phyloP scores from a whole-genome alignment of 192 early-diverging fungal genomes.

The Coemansia sp. region DNA sequence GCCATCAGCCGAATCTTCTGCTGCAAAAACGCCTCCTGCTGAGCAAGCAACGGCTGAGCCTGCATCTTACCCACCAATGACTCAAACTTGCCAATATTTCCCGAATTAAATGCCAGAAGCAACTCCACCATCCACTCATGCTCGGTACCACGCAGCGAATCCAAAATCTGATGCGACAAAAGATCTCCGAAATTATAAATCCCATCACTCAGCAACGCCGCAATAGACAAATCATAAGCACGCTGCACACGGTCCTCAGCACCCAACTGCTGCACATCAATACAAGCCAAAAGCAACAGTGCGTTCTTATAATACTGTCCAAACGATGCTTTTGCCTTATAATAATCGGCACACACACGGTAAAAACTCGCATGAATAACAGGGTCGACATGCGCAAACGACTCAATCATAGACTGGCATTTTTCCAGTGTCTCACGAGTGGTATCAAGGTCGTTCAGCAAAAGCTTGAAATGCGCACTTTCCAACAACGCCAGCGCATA shows the following conservation, averaged over 20 bases:
- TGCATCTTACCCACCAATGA: constrained; percentile 67
- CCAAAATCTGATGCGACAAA: constrained; percentile 60
- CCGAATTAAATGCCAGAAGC: constrained; percentile 90
- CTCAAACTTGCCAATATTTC: constrained; percentile 93
- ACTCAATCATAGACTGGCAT: constrained; percentile 72
- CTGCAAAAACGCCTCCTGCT: constrained; percentile 71
- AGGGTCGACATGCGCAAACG: constrained; percentile 65
- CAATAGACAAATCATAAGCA: constrained; percentile 87
- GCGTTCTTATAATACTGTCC: constrained; percentile 96
- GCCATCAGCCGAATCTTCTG: constrained; percentile 99
- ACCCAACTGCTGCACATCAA: constrained; percentile 79
- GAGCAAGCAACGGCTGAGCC: constrained; percentile 79
- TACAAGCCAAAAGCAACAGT: constrained; percentile 89
- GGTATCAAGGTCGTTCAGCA: constrained; percentile 76
- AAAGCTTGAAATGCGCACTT: constrained; percentile 79
- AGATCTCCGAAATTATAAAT: constrained; percentile 99
- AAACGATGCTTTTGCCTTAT: constrained; percentile 93
- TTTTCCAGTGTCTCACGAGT: constrained; percentile 83
- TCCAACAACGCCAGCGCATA: constrained; percentile 84
- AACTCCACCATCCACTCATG: constrained; percentile 84
- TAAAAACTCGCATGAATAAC: constrained; percentile 94
- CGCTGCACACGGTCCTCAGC: constrained; percentile 77
- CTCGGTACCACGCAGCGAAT: constrained; percentile 61
- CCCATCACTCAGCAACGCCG: constrained; percentile 89
- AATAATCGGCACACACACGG: constrained; percentile 92